Evolutionary conservation across 2,329 filamentous ascomycete species (phyloP), one percentile per base, ranked within the genome.

Genomic region (Colletotrichum sp.): DNA sequence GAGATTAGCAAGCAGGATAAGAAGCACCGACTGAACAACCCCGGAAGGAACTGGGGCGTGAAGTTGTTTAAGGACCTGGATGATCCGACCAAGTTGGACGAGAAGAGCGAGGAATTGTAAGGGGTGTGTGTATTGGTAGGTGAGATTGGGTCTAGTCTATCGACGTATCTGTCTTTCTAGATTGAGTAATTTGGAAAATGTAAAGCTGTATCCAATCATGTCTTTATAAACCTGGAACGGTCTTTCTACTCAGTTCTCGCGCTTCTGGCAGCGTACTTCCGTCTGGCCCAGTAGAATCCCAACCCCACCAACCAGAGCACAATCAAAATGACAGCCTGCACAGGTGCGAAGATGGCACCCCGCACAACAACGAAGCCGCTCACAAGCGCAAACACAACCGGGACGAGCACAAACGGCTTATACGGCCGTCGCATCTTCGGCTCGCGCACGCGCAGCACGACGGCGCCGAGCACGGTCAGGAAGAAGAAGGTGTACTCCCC

Each of bases 401-500:
- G 91, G 12, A 92, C 84, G 4, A 88, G 28, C 0, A 91, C 79
- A 16, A 84, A 82, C 0, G 91, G 88, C 80, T 88, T 89, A 79
- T 93, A 93, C 0, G 91, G 91, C 13, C 91, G 82, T 0, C 84
- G 78, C 4, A 93, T 83, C 0, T 83, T 81, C 1, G 91, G 91
- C 80, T 93, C 90, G 2, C 89, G 87, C 71, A 87, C 87, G 15
- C 91, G 87, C 59, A 93, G 82, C 19, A 92, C 83, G 12, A 93
- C 84, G 2, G 90, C 88, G 0, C 91, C 91, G 0, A 92, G 79
- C 0, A 93, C 91, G 0, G 91, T 91, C 34, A 92, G 85, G 79
- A 93, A 91, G 83, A 93, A 93, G 82, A 93, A 93, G 0, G 91
- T 88, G 80, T 91, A 93, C 78, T 91, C 90, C 16, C 89, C 90